Conservation (phyloP, 371 early-diverging fungal species). For the Globomyces sp. region DNA sequence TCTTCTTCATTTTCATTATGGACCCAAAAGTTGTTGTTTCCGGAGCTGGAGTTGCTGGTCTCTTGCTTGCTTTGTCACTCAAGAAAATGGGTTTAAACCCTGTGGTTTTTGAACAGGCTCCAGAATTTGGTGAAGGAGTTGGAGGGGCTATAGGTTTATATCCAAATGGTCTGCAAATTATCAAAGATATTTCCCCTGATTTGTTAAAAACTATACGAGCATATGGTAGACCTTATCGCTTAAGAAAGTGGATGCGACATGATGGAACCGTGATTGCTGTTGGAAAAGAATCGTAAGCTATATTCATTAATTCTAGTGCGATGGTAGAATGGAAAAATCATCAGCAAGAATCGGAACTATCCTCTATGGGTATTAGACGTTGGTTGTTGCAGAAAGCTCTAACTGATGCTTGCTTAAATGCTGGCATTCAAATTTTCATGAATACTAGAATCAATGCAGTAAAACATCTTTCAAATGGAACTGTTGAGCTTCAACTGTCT, state of each 20-base stretch:
- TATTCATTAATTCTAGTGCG: no score
- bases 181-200: conserved; percentile 27
- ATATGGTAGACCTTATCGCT: conserved; percentile 22
- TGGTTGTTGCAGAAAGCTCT: conserved; percentile 33
- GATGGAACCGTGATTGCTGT: conserved; percentile 40
- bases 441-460: not conserved
- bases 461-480: not conserved
- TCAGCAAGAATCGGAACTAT: conserved; percentile 22
- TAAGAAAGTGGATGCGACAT: conserved; percentile 36
- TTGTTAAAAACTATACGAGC: conserved; percentile 22
- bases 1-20: no score
- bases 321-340: conserved; percentile 5
- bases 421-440: conserved; percentile 12
- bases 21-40: conserved; percentile 15
- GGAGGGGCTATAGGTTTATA: conserved; percentile 41
- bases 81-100: conserved; percentile 24
- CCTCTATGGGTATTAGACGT: conserved; percentile 34
- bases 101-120: conserved; percentile 35
- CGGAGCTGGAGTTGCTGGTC: conserved; percentile 37
- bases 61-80: conserved; percentile 33
- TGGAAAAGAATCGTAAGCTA: conserved; percentile 20
- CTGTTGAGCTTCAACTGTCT: conserved; percentile 10
- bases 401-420: conserved; percentile 15
- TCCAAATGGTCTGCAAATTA: conserved; percentile 34
- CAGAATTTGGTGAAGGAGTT: conserved; percentile 20